Conservation (phyloP, 2,329 filamentous ascomycete genomes). For the Penicillium palitans region DNA sequence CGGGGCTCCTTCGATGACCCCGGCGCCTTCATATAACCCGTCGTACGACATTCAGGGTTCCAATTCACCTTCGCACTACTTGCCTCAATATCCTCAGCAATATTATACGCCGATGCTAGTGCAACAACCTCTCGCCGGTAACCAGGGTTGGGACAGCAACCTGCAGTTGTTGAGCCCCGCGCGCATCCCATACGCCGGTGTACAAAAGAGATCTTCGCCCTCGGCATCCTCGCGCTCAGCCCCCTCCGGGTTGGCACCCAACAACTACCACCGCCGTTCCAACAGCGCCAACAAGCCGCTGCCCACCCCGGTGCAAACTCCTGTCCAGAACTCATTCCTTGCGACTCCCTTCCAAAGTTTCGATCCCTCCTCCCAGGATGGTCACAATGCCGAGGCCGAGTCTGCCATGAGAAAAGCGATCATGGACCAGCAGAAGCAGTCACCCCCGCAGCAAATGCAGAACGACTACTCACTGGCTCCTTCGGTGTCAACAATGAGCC, state of each 20-base stretch:
- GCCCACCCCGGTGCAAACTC: conserved; percentile 57
- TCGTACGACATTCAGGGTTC: conserved; percentile 37
- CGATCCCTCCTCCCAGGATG: conserved; percentile 45
- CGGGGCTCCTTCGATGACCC: conserved; percentile 45
- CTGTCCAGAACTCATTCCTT: conserved; percentile 54
- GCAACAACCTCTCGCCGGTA: conserved; percentile 38
- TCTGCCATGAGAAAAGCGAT: conserved; percentile 61
- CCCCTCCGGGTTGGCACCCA: conserved; percentile 32
- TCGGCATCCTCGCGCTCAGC: conserved; percentile 46
- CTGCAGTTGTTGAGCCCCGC: conserved; percentile 39
- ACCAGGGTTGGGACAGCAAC: conserved; percentile 39
- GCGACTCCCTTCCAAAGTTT: conserved; percentile 49
- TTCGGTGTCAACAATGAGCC: conserved; percentile 61
- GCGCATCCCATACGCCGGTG: conserved; percentile 32
- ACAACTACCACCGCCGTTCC: conserved; percentile 41
- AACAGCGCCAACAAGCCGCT: conserved; percentile 52
- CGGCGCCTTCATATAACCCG: conserved; percentile 41
- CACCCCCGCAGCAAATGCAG: conserved; percentile 43
- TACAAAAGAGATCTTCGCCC: conserved; percentile 45
- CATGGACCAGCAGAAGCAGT: conserved; percentile 48
- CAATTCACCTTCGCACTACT: conserved; percentile 35
- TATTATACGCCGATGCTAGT: conserved; percentile 43
- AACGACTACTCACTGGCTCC: conserved; percentile 54
- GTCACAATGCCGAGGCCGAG: conserved; percentile 51
- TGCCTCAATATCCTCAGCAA: conserved; percentile 32